Conservation (phyloP, 2,329 filamentous ascomycete genomes). For the Sclerotinia sclerotiorum region DNA sequence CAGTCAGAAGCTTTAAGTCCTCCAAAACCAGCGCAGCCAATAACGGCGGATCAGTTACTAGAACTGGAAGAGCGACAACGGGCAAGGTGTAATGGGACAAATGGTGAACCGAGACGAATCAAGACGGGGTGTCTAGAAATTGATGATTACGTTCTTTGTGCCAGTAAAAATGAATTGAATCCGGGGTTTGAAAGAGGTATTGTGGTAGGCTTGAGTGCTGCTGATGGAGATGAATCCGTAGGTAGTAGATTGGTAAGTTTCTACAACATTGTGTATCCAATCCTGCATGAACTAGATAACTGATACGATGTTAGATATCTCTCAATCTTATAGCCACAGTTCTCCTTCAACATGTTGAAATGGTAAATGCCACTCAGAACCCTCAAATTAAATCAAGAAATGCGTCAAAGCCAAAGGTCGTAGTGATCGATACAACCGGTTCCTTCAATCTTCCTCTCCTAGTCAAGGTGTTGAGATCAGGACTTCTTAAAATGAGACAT, state of each 20-base stretch:
- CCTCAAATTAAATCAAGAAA: not conserved
- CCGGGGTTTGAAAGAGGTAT: conserved; percentile 31
- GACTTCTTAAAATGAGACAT: conserved; percentile 20
- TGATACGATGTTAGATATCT: conserved; percentile 30
- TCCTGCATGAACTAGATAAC: conserved; percentile 4
- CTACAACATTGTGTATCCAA: not conserved
- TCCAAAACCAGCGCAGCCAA: conserved; percentile 29
- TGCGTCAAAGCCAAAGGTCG: conserved; percentile 27
- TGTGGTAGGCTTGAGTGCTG: conserved; percentile 37
- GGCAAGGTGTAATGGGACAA: conserved; percentile 26
- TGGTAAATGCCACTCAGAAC: not conserved
- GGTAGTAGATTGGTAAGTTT: conserved; percentile 37
- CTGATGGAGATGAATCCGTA: conserved; percentile 33
- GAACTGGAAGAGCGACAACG: conserved; percentile 32
- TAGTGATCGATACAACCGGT: conserved; percentile 39
- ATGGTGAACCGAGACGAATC: conserved; percentile 22
- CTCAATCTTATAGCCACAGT: conserved; percentile 35
- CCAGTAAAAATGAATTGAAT: conserved; percentile 23
- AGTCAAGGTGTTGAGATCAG: conserved; percentile 33
- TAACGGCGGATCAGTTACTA: conserved; percentile 34
- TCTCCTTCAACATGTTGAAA: conserved; percentile 21
- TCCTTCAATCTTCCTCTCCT: conserved; percentile 37
- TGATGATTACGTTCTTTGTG: conserved; percentile 31
- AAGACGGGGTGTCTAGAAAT: conserved; percentile 33
- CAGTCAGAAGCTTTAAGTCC: conserved; percentile 32